Percentiles rank a stretch among this genome's conserved stretches.
Evolutionary conservation across 129 eudicot species (phyloP).

Genomic region (Flaveria bidentis): DNA sequence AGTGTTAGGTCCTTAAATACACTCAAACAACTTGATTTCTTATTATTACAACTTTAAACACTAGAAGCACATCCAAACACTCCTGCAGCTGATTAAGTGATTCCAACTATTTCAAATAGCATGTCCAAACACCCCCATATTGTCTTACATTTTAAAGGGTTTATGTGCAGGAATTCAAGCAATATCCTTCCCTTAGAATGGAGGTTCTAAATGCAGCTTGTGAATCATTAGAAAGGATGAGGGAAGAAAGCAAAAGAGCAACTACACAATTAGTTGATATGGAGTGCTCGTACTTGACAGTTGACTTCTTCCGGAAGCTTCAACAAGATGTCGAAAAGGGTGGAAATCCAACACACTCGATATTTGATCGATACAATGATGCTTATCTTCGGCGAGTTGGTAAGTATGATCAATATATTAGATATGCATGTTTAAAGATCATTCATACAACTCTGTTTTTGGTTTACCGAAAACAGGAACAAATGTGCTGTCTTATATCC

Average conservation of each 20-base stretch:
- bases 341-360: neutral
- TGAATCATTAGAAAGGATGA: neutral
- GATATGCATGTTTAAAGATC: neutral
- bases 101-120: neutral
- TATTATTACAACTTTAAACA: neutral
- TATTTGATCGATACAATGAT: neutral
- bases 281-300: neutral
- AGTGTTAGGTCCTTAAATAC: neutral
- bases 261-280: neutral
- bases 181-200: neutral
- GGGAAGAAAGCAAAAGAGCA: constrained; percentile 1
- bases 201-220: neutral
- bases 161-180: neutral
- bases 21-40: neutral
- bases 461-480: neutral
- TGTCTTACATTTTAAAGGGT: neutral
- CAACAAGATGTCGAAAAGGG: neutral
- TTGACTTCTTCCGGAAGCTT: neutral
- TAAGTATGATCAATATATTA: neutral
- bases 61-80: neutral
- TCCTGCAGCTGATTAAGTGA: neutral
- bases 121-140: neutral
- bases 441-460: neutral
- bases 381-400: neutral
- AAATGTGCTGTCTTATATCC: neutral